Evolutionary conservation across 352 stramenopile genomes (phyloP), one percentile per base, ranked within the genome.

Genomic region (Phytophthora litchii): DNA sequence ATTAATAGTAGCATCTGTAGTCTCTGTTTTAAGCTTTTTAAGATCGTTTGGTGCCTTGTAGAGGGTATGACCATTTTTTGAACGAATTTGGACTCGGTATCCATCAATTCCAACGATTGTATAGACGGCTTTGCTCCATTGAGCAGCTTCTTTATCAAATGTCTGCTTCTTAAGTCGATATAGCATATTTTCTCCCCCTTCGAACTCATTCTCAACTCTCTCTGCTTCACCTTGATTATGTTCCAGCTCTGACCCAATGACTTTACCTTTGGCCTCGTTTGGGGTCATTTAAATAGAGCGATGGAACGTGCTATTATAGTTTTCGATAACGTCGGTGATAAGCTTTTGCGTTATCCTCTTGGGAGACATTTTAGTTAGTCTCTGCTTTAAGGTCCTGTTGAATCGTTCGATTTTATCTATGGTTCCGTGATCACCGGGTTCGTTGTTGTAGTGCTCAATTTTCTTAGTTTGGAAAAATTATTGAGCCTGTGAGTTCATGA

Each of bases 361-460:
- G 3, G 23, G 23, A 5, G 23, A 27, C 3, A 27, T 27, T 5
- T 27, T 27, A 27, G 23, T 27, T 27, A 27, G 23, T 5, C 23
- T 3, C 23, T 27, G 23, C 23, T 27, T 27, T 3, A 27, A 5
- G 5, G 23, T 27, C 23, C 23, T 27, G 5, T 27, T 27, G 5
- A 27, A 27, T 5, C 23, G 23, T 50, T 75, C 70, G 23, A 80
- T 78, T 46, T 80, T 80, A 21, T 70, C 74, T 56, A 80, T 68
- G 1, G 65, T 73, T 7, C 35, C 35, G 36, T 80, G 64, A 57
- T 83, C 67, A 34, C 64, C 70, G 3, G 49, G 41, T 20, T 78
- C 74, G 31, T 74, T 77, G 20, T 77, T 79, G 51, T 57, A 76
- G 41, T 78, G 67, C 12, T 70, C 53, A 45, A 79, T 82, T 11